phyloP scores from a whole-genome alignment of 768 basidiomycete genomes.

The Chalciporus pseudorubinellus region DNA sequence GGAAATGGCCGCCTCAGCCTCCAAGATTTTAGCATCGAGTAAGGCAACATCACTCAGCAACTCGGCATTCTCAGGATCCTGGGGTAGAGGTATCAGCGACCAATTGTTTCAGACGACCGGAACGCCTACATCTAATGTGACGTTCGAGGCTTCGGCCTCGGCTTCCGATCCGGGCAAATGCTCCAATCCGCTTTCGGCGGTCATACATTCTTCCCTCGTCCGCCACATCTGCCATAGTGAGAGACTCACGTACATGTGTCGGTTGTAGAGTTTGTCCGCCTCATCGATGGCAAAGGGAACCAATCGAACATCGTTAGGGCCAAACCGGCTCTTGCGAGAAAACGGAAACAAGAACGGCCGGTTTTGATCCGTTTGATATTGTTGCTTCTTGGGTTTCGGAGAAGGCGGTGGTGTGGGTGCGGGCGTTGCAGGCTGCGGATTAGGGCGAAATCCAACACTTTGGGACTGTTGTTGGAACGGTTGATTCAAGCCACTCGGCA shows the following conservation, averaged over 20 bases:
- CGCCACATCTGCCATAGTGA: constrained; percentile 93
- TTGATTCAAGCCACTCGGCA: constrained; percentile 35
- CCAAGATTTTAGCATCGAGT: constrained; percentile 71
- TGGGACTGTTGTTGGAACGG: constrained; percentile 36
- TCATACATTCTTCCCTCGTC: constrained; percentile 93
- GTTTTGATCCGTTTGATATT: constrained; percentile 95
- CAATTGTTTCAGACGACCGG: background rate
- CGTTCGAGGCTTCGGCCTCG: constrained; percentile 51
- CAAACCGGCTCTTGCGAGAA: constrained; percentile 55
- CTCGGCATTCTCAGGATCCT: constrained; percentile 63
- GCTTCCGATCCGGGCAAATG: constrained; percentile 68
- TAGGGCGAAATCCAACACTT: constrained; percentile 29
- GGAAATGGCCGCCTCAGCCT: constrained; percentile 51
- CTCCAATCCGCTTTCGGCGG: constrained; percentile 87
- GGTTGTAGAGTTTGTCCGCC: constrained; percentile 85
- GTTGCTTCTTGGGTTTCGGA: constrained; percentile 95
- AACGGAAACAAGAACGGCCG: constrained; percentile 96
- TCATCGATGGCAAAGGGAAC: constrained; percentile 97
- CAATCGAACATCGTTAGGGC: constrained; percentile 55
- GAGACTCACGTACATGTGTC: constrained; percentile 87
- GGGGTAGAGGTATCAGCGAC: constrained; percentile 4
- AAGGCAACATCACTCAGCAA: constrained; percentile 70
- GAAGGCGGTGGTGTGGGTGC: constrained; percentile 84
- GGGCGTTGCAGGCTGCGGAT: constrained; percentile 80
- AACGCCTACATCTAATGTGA: constrained; percentile 38